Evolutionary conservation across 495 filamentous ascomycete genomes (phyloP), one percentile per base, ranked within the genome.

Genomic region (Xylaria castorea): DNA sequence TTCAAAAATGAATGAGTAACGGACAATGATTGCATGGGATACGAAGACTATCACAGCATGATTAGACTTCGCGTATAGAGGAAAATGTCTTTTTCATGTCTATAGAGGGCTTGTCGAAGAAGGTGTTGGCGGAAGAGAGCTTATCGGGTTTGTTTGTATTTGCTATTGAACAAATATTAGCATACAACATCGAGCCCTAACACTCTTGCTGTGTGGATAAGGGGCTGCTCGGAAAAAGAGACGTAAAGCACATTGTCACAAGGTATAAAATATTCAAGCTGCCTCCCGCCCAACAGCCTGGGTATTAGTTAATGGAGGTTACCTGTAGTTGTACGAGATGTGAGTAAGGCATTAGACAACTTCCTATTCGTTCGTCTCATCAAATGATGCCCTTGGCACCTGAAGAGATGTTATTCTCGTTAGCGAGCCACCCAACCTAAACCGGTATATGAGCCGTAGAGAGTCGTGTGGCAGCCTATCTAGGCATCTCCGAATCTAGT

Each of bases 21-120:
- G 22, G 22, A 25, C 12, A 14, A 69, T 61, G 34, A 60, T 36
- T 61, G 30, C 18, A 69, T 46, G 36, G 42, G 30, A 61, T 46
- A 55, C 9, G 34, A 27, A n/a, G 40, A 58, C 16, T 36, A 14
- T 40, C 32, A 48, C 14, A 46, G 51, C 38, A 48, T n/a, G 22
- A 58, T 12, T 14, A 36, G 34, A 3, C 30, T 67, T 51, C 48
- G 46, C 65, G 32, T 53, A 40, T 67, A 55, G 46, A 66, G 18
- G 12, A 48, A 38, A 67, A 50, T 0, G 11, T 22, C 2, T 63
- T 36, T 50, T 34, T n/a, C 3, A 57, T 18, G 27, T 32, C 53
- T 32, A 32, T 57, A 32, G 25, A 57, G 25, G 16, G 32, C 27
- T n/a, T 12, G 25, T 27, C 9, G 22, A 55, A 55, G 14, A 8